Base-by-base conservation (phyloP, 1,284 basidiomycete species). In the Cryptococcus sp. region DNA sequence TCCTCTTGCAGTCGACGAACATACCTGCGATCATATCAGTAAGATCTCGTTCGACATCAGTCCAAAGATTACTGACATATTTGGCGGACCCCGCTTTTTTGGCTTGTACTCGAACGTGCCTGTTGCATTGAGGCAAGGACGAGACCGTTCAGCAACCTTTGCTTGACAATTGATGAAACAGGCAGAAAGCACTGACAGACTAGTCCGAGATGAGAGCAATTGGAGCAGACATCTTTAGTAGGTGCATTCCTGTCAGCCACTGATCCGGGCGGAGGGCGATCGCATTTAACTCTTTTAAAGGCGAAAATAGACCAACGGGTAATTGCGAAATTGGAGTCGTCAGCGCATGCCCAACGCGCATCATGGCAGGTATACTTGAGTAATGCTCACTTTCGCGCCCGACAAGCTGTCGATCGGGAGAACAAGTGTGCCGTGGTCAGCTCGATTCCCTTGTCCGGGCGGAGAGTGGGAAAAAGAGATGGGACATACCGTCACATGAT, bases 31-130 rank as follows among this genome's bases (percentile, higher is more conserved):
- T 31, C 31, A 39, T 13, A 17, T 46, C 46, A 61, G 39, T 22
- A n/a, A 41, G 25, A 42, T 49, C 20, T 20, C 55, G 27, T n/a
- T 40, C 25, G 19, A 35, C 38, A 58, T 45, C 7, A 35, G 19
- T 38, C 19, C 25, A 23, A 15, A 31, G 22, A 40, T n/a, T 15
- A 81, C 86, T 78, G 74, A 92, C 89, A 92, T 81, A 76, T 93
- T 93, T 1, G 90, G 91, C 4, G 91, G 91, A 0, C 91, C 91
- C 57, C 91, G 83, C 78, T 93, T 93, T 82, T 91, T 92, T 17
- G 91, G 91, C 76, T 90, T 89, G 75, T 93, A 93, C 69, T 92
- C 88, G 69, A 92, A 93, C 0, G 90, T 92, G 75, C 75, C 75
- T 77, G 53, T 6, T 15, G n/a, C 5, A 25, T 7, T 7, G 19